Base-by-base conservation (phyloP, 2,329 filamentous ascomycete genomes). In the Microdochium trichocladiopsis region DNA sequence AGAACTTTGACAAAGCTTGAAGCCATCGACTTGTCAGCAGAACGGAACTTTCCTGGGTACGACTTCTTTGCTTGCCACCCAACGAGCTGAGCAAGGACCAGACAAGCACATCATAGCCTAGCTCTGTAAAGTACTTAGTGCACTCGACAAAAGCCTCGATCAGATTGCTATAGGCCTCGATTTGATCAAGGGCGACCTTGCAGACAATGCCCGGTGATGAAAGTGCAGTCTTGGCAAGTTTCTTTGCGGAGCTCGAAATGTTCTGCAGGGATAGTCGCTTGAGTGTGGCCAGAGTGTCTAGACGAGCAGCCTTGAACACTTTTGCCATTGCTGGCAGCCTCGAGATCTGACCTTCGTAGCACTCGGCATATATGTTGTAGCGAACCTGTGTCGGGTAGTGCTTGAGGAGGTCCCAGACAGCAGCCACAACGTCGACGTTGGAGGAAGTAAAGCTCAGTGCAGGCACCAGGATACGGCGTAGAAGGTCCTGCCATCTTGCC, bases 121-220 rank as follows among this genome's bases (percentile, higher is more conserved):
- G 74, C 51, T 89, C 85, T 1, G 93, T 96, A 60, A 97, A 96
- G 66, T 96, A 96, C 61, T 90, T 87, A 37, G 90, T 91, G 63
- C 92, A 96, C 65, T 96, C 91, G 14, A 97, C 92, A 55, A 99
- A 90, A 4, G 90, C 90, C 56, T 96, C 90, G 52, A 96, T 96
- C 55, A 99, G 79, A 64, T 97, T 99, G 65, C 88, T 88, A 66
- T 99, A 99, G 0, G 88, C 86, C 68, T 99, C 92, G 54, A 96
- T 90, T 67, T 96, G 92, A 56, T 86, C 86, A 53, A 99, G 83
- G 6, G 92, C 90, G 52, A 93, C 88, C 61, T 85, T 85, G 72
- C 96, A 96, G 23, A 97, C 92, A 52, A 96, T 80, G 24, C 93
- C 93, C 1, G 94, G 95, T 45, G 90, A 94, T 1, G 90, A 86